These are phyloP conservation scores for Geoglossum cookeanum DNA, from an alignment of 2,329 filamentous ascomycete species.

Conservation along the genomic window DNA sequence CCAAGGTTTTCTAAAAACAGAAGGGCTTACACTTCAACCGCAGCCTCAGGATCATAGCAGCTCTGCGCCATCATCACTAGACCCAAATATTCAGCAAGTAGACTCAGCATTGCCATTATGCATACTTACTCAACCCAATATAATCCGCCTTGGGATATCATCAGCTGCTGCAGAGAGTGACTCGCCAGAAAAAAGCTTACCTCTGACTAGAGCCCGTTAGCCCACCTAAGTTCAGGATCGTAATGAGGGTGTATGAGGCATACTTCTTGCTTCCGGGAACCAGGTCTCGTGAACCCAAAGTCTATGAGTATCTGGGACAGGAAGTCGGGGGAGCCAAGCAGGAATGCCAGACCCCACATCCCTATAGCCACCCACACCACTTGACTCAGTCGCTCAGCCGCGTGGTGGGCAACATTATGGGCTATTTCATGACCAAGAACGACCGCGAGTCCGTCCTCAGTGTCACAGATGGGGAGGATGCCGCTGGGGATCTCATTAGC, in stretches of 20 bases:
- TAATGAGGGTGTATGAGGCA: conserved; percentile 3
- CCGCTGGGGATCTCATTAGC: conserved; percentile 22
- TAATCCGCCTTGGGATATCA: conserved; percentile 37
- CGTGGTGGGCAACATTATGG: conserved; percentile 39
- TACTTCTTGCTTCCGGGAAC: conserved; percentile 36
- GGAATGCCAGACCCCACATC: conserved; percentile 12
- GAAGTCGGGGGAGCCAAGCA: conserved; percentile 21
- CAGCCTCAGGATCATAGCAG: conserved; percentile 38
- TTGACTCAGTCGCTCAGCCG: conserved; percentile 34
- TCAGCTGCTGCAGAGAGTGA: neutral
- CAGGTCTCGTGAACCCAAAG: conserved; percentile 32
- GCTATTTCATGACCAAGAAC: conserved; percentile 45
- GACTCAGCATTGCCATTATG: neutral
- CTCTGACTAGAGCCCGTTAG: neutral
- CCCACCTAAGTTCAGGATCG: conserved; percentile 5
- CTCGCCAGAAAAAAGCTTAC: neutral
- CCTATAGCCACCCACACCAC: conserved; percentile 18
- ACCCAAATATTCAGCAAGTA: neutral
- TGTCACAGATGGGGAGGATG: conserved; percentile 34
- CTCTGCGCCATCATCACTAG: conserved; percentile 41
- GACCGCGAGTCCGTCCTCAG: conserved; percentile 39
- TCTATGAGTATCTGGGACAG: conserved; percentile 23
- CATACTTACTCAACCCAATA: conserved; percentile 31
- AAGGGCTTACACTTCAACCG: conserved; percentile 27
- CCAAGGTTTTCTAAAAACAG: neutral